Evolutionary conservation across 192 early-diverging fungal species (phyloP).

Genomic region (Coemansia sp.): DNA sequence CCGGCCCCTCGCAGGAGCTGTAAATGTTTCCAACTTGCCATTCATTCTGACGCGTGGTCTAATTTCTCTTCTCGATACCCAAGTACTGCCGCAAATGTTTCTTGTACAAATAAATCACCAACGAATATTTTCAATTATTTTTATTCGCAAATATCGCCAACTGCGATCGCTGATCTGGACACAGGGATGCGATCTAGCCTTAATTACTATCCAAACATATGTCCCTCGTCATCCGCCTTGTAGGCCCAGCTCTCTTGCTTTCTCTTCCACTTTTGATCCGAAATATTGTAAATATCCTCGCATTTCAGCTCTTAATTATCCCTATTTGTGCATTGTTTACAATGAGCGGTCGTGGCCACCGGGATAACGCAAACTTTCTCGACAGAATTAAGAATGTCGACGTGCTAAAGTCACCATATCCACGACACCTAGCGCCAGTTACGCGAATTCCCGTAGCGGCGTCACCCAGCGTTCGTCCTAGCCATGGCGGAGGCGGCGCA

Average conservation of each 20-base stretch:
- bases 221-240: background rate
- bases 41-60: conserved; percentile 57
- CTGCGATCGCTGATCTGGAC: background rate
- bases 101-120: conserved; percentile 44
- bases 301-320: background rate
- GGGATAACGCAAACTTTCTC: conserved; percentile 32
- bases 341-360: conserved; percentile 32
- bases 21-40: conserved; percentile 72
- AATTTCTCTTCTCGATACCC: conserved; percentile 15
- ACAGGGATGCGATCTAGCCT: background rate
- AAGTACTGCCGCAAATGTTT: conserved; percentile 6
- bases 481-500: background rate
- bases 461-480: conserved; percentile 15
- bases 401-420: conserved; percentile 42
- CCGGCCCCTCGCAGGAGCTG: conserved; percentile 64
- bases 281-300: conserved; percentile 13
- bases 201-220: background rate
- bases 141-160: background rate
- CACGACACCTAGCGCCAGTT: conserved; percentile 26
- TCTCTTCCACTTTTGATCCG: background rate
- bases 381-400: conserved; percentile 41
- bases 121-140: background rate
- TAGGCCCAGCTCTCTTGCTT: background rate
- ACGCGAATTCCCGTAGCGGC: conserved; percentile 10
- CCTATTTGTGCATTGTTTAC: background rate